Percentiles rank a stretch among this genome's conserved stretches.
These are phyloP conservation scores for Dictyostelium intermedium DNA, from an alignment of 78 protist species.

Conservation along the genomic window DNA sequence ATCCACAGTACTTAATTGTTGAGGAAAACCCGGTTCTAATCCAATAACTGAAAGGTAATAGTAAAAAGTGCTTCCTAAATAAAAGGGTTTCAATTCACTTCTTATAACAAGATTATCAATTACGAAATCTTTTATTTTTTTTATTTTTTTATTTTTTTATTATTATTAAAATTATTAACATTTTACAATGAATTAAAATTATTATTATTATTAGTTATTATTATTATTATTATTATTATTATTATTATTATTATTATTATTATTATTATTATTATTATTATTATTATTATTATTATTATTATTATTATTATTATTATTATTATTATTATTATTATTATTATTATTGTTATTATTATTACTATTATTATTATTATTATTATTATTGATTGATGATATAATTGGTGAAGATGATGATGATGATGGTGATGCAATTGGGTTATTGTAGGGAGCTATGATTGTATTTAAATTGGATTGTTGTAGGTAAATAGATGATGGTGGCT, in stretches of 20 bases:
- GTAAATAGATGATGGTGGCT: neutral
- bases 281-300: too few species aligned
- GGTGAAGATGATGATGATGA: neutral
- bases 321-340: too few species aligned
- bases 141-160: neutral
- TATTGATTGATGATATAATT: neutral
- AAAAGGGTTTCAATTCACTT: neutral
- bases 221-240: too few species aligned
- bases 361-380: neutral
- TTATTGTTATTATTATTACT: too few species aligned
- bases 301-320: too few species aligned
- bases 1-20: neutral
- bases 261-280: too few species aligned
- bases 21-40: neutral
- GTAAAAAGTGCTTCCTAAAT: neutral
- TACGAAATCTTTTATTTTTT: neutral
- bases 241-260: too few species aligned
- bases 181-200: too few species aligned
- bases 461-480: neutral
- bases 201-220: too few species aligned
- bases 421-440: neutral
- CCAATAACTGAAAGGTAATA: neutral
- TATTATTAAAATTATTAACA: too few species aligned
- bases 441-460: too few species aligned
- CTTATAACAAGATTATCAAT: neutral